These are phyloP conservation scores for Coemansia sp. DNA, from an alignment of 192 early-diverging fungal species.

Conservation along the genomic window DNA sequence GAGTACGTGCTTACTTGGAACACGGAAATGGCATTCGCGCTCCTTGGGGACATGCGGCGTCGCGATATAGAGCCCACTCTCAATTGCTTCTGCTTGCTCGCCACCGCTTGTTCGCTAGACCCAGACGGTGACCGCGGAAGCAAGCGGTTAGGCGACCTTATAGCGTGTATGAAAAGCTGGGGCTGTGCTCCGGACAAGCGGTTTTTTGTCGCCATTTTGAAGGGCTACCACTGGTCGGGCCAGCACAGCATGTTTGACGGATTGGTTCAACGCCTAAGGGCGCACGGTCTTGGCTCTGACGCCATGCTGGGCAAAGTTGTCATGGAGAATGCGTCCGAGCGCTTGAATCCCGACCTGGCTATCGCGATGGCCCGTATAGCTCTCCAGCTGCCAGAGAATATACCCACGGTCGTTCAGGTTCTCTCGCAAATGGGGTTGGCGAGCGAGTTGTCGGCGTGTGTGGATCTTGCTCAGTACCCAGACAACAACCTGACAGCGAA, in stretches of 20 bases:
- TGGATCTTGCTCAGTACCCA: slow-evolving; percentile 13
- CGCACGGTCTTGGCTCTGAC: slow-evolving; percentile 8
- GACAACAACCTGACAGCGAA: slow-evolving; percentile 42
- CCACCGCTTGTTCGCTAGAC: slow-evolving; percentile 22
- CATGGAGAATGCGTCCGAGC: slow-evolving; percentile 30
- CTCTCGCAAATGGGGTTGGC: slow-evolving; percentile 20
- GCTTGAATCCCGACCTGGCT: slow-evolving; percentile 5
- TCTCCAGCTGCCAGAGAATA: background rate
- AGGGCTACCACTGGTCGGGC: slow-evolving; percentile 32
- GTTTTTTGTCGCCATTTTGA: slow-evolving; percentile 34
- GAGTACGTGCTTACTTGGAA: slow-evolving; percentile 34
- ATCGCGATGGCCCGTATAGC: slow-evolving; percentile 17
- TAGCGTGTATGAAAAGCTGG: slow-evolving; percentile 41
- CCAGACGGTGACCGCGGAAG: slow-evolving; percentile 12
- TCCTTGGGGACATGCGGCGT: slow-evolving; percentile 28
- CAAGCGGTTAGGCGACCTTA: slow-evolving; percentile 17
- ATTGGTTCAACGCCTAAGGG: slow-evolving; percentile 21
- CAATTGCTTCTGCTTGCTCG: slow-evolving; percentile 16
- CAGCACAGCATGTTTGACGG: slow-evolving; percentile 48
- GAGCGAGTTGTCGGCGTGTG: slow-evolving; percentile 1
- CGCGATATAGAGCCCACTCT: background rate
- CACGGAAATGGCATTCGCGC: slow-evolving; percentile 25
- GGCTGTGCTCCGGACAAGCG: slow-evolving; percentile 7
- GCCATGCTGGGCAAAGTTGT: slow-evolving; percentile 14
- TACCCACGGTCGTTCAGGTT: slow-evolving; percentile 15